Conservation (phyloP, 1,284 basidiomycete genomes). For the Anthracocystis walkeri region DNA sequence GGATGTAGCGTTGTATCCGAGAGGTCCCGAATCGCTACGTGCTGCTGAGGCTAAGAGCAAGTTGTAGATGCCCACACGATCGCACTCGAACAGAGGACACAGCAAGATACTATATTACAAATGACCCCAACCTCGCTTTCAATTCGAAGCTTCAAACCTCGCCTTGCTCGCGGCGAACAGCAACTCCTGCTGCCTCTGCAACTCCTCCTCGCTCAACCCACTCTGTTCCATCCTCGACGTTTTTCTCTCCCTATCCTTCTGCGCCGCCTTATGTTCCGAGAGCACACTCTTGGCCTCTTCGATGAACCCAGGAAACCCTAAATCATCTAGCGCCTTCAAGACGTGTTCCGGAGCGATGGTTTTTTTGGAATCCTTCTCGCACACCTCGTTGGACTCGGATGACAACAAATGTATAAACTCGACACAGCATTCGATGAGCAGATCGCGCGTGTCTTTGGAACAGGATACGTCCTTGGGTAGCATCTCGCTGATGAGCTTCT, state of each 20-base stretch:
- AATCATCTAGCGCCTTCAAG: conserved; percentile 86
- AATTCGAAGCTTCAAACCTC: conserved; percentile 71
- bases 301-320: conserved; percentile 89
- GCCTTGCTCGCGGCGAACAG: conserved; percentile 87
- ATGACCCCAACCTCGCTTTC: conserved; percentile 1
- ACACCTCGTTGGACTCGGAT: conserved; percentile 96
- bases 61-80: not conserved
- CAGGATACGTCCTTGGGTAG: conserved; percentile 89
- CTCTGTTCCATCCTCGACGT: conserved; percentile 79
- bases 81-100: not conserved
- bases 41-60: conserved; percentile 33
- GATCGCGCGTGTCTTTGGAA: conserved; percentile 93
- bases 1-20: conserved; percentile 25
- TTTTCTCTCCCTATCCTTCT: conserved; percentile 81
- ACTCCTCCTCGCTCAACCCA: conserved; percentile 90
- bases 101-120: not conserved
- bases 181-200: conserved; percentile 86
- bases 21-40: conserved; percentile 34
- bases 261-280: conserved; percentile 93
- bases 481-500: conserved; percentile 94
- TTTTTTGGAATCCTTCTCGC: conserved; percentile 98
- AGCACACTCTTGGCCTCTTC: conserved; percentile 90
- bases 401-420: conserved; percentile 99
- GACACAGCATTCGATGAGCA: conserved; percentile 98
- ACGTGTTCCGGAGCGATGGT: conserved; percentile 99